Evolutionary conservation across 2,329 filamentous ascomycete genomes (phyloP), one percentile per base, ranked within the genome.

Genomic region (Alternaria longipes): DNA sequence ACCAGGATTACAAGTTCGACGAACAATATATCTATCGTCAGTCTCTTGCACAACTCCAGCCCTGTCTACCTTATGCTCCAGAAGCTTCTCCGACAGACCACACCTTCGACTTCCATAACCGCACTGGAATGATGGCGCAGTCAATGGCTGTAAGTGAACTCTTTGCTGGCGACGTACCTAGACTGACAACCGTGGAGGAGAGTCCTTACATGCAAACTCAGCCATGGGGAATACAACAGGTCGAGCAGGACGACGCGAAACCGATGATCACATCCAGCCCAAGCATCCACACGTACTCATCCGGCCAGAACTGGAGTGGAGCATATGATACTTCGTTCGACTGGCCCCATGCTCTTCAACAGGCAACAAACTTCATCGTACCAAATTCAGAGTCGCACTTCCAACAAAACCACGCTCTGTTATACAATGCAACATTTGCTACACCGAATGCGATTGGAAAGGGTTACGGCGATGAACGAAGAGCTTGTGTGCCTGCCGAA

Each of bases 81-180:
- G 30, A 56, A 49, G 38, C 38, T 22, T 59, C 52, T 40, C 32
- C n/a, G 44, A 18, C 44, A 32, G 8, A 46, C 26, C 45, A 49
- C 9, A 30, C 52, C 26, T 16, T 49, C 32, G 30, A 47, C 49
- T 16, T 42, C 41, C 41, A n/a, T 5, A 44, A 58, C 34, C 45
- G 11, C 16, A 14, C 50, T 16, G 32, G 57, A 52, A 73, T 71
- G 64, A 59, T 22, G 18, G 18, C 63, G 28, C 70, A 67, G 28
- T 44, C 65, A 9, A 49, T 56, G 30, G 51, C 68, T 12, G 72
- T 69, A 63, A 60, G 67, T 63, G 26, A 14, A 44, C 18, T 14
- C 3, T 14, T 16, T 16, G 28, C 38, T 14, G 34, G 6, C 8
- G 6, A 8, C 1, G 20, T 18, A 46, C 36, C n/a, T 38, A 32